Evolutionary conservation across 208 protist genomes (phyloP).

Genomic region (Leishmania tropica): DNA sequence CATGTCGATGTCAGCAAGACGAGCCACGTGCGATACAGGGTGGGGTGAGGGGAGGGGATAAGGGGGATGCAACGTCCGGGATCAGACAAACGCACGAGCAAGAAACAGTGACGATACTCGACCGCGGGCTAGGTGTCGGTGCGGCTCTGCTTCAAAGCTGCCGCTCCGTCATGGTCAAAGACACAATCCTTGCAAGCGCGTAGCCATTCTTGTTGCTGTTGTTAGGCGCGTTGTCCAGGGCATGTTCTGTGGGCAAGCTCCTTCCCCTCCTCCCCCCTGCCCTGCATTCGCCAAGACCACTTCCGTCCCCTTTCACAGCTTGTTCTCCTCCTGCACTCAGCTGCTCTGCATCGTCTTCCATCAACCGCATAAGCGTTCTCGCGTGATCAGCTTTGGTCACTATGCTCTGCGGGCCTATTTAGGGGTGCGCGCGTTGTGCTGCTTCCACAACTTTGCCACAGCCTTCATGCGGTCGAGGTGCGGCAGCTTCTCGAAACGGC

Average conservation of each 20-base stretch:
- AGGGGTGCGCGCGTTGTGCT: slow-evolving; percentile 45
- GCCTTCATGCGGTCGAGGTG: slow-evolving; percentile 80
- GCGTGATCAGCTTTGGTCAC: not conserved
- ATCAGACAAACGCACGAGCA: not conserved
- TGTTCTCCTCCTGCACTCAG: not conserved
- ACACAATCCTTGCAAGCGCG: not conserved
- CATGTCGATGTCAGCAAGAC: not conserved
- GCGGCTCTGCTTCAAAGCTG: not conserved
- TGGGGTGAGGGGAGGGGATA: not conserved
- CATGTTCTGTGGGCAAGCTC: not conserved
- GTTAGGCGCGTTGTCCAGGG: not conserved
- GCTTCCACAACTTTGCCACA: slow-evolving; percentile 87
- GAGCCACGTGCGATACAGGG: not conserved
- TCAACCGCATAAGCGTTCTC: not conserved
- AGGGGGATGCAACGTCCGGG: not conserved
- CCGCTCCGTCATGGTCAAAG: not conserved
- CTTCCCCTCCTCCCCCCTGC: not conserved
- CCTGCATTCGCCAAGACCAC: not conserved
- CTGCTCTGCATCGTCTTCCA: not conserved
- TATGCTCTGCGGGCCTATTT: slow-evolving; percentile 3
- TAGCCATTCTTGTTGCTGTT: not conserved
- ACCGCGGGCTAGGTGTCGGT: not conserved
- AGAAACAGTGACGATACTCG: not conserved
- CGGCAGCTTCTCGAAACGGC: slow-evolving; percentile 75
- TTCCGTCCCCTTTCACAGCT: not conserved